A percentile compares a stretch with the other conserved stretches of the same genome.
Conservation (phyloP, 1,284 basidiomycete species). For the Trichosporon ovoides region DNA sequence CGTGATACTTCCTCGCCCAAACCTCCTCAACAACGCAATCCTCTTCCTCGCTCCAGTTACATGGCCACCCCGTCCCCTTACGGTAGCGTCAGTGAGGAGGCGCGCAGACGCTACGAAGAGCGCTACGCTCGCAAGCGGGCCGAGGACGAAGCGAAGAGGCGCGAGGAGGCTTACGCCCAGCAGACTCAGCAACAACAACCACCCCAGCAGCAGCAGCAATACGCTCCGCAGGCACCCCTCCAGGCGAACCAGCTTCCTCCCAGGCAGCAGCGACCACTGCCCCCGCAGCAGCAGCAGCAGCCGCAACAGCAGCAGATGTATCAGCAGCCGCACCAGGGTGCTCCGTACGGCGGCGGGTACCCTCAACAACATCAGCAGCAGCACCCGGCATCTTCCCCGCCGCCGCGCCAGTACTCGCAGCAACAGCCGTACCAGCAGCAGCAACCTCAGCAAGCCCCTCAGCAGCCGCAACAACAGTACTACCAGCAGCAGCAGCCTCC, state of each 20-base stretch:
- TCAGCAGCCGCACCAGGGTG: slow-evolving; percentile 16
- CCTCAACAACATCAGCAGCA: too few relatives aligned
- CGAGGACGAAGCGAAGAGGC: slow-evolving; percentile 34
- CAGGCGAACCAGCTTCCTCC: slow-evolving; percentile 4
- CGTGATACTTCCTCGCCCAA: slow-evolving; percentile 41
- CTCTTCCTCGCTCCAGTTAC: slow-evolving; percentile 24
- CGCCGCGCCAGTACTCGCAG: slow-evolving; percentile 7
- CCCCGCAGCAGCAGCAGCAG: slow-evolving; percentile 5
- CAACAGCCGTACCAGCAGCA: too few relatives aligned
- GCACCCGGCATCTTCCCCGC: slow-evolving; percentile 1
- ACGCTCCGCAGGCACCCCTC: slow-evolving; percentile 9
- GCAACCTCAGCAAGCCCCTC: too few relatives aligned
- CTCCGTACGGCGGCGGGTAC: slow-evolving; percentile 13
- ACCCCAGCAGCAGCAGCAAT: slow-evolving; percentile 13
- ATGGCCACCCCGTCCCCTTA: slow-evolving; percentile 41
- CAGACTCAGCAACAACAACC: too few relatives aligned
- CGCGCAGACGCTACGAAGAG: slow-evolving; percentile 45
- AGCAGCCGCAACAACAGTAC: slow-evolving; percentile 14
- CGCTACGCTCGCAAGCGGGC: slow-evolving; percentile 40
- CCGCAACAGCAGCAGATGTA: too few relatives aligned
- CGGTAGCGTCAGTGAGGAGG: slow-evolving; percentile 42
- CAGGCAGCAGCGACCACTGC: slow-evolving; percentile 4
- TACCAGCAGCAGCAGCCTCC: slow-evolving; percentile 20
- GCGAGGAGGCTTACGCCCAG: slow-evolving; percentile 14
- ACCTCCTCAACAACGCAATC: slow-evolving; percentile 41